Conservation (phyloP, 257 asterid species). For the Mitragyna speciosa region DNA sequence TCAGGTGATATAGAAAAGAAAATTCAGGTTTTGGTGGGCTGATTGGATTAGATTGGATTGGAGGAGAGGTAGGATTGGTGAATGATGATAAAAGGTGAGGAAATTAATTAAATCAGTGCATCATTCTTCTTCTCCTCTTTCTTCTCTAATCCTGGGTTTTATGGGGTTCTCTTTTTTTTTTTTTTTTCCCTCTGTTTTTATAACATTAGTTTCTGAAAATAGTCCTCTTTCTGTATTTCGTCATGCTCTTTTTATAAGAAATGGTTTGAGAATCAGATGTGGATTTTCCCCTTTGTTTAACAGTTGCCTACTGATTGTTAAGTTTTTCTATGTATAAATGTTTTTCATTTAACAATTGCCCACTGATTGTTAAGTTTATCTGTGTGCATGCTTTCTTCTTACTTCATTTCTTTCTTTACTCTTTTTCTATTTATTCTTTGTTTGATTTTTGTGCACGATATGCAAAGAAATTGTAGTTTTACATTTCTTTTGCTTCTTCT, state of each 20-base stretch:
- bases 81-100: constrained; percentile 29
- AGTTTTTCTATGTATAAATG: too few species aligned
- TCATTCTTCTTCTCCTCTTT: constrained; percentile 13
- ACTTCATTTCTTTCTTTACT: not conserved
- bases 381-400: not conserved
- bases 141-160: constrained; percentile 5
- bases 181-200: constrained; percentile 8
- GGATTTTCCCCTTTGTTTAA: constrained; percentile 16
- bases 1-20: not conserved
- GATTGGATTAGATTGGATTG: constrained; percentile 26
- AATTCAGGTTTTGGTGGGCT: not conserved
- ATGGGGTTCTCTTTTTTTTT: not conserved
- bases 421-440: not conserved
- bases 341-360: constrained; percentile 1
- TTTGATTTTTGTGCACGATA: not conserved
- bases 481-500: not conserved
- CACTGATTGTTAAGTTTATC: not conserved
- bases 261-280: constrained; percentile 29
- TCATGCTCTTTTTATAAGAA: constrained; percentile 15
- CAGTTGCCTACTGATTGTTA: not conserved
- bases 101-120: constrained; percentile 8
- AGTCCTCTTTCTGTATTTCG: constrained; percentile 13
- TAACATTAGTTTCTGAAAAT: constrained; percentile 22
- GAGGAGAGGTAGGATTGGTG: constrained; percentile 22
- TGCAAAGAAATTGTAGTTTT: not conserved